phyloP scores from a whole-genome alignment of 2,329 filamentous ascomycete genomes.

The Claviceps sp. region DNA sequence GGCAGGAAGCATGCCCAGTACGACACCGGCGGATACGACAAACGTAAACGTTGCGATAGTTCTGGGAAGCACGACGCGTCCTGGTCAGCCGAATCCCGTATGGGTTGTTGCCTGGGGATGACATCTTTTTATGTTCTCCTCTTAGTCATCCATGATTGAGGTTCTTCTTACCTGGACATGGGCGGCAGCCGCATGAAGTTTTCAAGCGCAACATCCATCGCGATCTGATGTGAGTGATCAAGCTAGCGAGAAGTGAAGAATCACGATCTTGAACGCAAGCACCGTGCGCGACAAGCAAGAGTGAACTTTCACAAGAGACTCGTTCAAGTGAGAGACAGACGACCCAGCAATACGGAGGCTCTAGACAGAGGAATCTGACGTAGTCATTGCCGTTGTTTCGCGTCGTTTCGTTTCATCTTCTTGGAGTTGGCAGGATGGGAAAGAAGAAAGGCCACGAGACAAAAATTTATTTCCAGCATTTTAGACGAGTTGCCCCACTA shows the following conservation, averaged over 20 bases:
- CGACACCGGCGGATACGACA: slow-evolving; percentile 44
- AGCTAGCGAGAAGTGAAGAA: background rate
- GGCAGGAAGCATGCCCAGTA: slow-evolving; percentile 38
- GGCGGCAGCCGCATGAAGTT: slow-evolving; percentile 27
- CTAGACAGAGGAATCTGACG: slow-evolving; percentile 6
- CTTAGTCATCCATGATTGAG: background rate
- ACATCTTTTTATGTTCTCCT: background rate
- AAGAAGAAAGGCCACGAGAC: background rate
- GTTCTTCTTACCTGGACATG: slow-evolving; percentile 27
- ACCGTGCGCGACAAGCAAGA: background rate
- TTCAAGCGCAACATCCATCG: slow-evolving; percentile 19
- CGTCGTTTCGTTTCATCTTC: slow-evolving; percentile 20
- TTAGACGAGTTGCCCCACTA: slow-evolving; percentile 3
- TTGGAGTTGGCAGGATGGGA: slow-evolving; percentile 8
- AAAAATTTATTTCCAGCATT: background rate
- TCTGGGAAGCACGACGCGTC: slow-evolving; percentile 29
- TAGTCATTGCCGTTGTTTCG: slow-evolving; percentile 17
- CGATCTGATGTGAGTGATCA: slow-evolving; percentile 11
- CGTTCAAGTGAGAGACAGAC: slow-evolving; percentile 3
- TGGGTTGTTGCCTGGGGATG: background rate
- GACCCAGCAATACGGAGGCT: slow-evolving; percentile 15
- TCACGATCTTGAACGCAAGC: slow-evolving; percentile 5
- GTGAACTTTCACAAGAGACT: background rate
- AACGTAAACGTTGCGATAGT: slow-evolving; percentile 52
- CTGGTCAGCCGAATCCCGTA: slow-evolving; percentile 1